Evolutionary conservation across 2,329 filamentous ascomycete genomes (phyloP), one percentile per base, ranked within the genome.

Genomic region (Setomelanomma holmii): DNA sequence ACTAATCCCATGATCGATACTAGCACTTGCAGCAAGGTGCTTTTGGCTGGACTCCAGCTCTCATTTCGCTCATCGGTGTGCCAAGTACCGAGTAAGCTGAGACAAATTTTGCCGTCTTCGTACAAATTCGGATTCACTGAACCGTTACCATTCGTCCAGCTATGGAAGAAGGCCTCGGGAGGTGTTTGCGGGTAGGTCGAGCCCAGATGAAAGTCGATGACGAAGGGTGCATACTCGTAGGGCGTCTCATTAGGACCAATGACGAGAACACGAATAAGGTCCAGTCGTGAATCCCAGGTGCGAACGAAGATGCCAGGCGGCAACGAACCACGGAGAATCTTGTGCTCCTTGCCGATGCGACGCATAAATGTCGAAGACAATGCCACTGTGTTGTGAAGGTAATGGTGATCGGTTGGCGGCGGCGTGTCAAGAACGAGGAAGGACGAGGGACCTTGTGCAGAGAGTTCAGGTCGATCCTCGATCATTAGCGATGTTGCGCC

Each of bases 121-220:
- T 86, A 86, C 1, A 87, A 69, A 58, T 87, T 87, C 0, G 84
- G 84, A 56, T 87, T 87, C 20, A 86, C 75, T n/a, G 77, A 75
- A 1, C 81, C 82, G 19, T 78, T 67, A 1, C 79, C 78, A 48
- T 76, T 68, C 0, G 81, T 83, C 83, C 84, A 86, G 44, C 80
- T 83, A 66, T 87, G 83, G 67, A 87, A 87, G 68, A 78, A 82
- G 1, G 80, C 79, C n/a, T 73, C 67, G 0, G 84, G 84, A 2
- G 84, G 81, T 2, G 72, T 64, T n/a, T 70, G 67, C 1, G 84
- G 84, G 55, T 82, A 87, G 0, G 70, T 61, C 0, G 76, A 63
- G 8, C 73, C 71, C 17, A 86, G 77, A 53, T 82, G 75, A 47
- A 86, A 76, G 67, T 87, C 84, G 55, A 87, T 78, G n/a, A 86